phyloP scores from a whole-genome alignment of 495 filamentous ascomycete species.

The Apiosordaria backusii region DNA sequence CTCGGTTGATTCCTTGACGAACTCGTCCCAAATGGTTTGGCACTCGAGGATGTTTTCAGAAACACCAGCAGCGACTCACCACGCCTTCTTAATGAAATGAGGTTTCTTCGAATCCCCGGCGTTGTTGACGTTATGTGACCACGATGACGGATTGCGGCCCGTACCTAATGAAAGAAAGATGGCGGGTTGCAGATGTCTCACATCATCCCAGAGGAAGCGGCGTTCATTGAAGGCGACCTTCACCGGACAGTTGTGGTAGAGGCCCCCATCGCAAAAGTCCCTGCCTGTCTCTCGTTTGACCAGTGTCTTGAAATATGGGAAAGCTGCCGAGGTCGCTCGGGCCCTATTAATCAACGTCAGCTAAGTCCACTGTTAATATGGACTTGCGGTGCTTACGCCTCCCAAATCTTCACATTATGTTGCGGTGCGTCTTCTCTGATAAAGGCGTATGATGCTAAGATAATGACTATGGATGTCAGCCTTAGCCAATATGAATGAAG shows the following conservation, averaged over 20 bases:
- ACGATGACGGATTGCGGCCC: background rate
- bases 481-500: too few relatives aligned
- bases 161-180: background rate
- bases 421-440: too few relatives aligned
- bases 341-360: too few relatives aligned
- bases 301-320: too few relatives aligned
- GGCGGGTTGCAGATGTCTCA: background rate
- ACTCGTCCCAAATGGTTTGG: background rate
- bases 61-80: background rate
- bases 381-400: too few relatives aligned
- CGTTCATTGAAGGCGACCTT: background rate
- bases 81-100: background rate
- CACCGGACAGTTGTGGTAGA: background rate
- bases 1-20: background rate
- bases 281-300: too few relatives aligned
- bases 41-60: background rate
- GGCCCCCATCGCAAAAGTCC: too few relatives aligned
- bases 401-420: too few relatives aligned
- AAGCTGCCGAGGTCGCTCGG: too few relatives aligned
- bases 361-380: too few relatives aligned
- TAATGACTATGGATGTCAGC: too few relatives aligned
- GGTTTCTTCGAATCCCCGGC: background rate
- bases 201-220: background rate
- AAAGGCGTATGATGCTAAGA: too few relatives aligned
- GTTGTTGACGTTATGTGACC: background rate